These are phyloP conservation scores for Talaromyces piceae DNA, from an alignment of 2,329 filamentous ascomycete species.

Conservation along the genomic window DNA sequence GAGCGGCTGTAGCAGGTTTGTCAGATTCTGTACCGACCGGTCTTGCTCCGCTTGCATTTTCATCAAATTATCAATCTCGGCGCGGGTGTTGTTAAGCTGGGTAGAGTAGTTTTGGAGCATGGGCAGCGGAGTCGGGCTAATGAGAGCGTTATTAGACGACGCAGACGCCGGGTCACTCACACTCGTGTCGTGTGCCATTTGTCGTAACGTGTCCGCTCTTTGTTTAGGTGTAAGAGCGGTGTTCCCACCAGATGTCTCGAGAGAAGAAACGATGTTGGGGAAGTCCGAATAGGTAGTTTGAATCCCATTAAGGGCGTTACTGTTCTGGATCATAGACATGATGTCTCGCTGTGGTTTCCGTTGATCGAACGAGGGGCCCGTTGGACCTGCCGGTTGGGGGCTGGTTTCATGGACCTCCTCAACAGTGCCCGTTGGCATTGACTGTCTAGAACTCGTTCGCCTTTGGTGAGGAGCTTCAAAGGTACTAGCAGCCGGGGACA, in stretches of 20 bases:
- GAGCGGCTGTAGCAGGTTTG: conserved; percentile 66
- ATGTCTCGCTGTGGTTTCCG: conserved; percentile 36
- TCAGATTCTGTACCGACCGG: conserved; percentile 66
- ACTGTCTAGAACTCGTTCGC: conserved; percentile 21
- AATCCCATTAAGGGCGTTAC: conserved; percentile 37
- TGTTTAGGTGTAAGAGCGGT: conserved; percentile 38
- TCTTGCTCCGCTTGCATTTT: conserved; percentile 74
- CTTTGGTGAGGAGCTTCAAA: conserved; percentile 24
- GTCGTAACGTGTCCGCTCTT: conserved; percentile 41
- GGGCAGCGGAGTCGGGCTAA: conserved; percentile 47
- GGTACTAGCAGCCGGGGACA: conserved; percentile 17
- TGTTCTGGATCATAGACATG: conserved; percentile 42
- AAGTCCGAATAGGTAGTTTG: conserved; percentile 36
- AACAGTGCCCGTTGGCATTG: conserved; percentile 28
- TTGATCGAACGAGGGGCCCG: conserved; percentile 17
- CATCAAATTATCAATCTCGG: conserved; percentile 71
- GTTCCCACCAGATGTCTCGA: conserved; percentile 37
- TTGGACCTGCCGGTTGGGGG: conserved; percentile 19
- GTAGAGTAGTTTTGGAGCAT: conserved; percentile 44
- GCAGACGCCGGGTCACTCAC: conserved; percentile 32
- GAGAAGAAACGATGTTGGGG: conserved; percentile 38
- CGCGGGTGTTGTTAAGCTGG: conserved; percentile 56
- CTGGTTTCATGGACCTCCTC: conserved; percentile 40
- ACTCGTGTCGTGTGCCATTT: conserved; percentile 41
- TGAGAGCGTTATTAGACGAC: conserved; percentile 49